These are phyloP conservation scores for Graphilbum fragrans DNA, from an alignment of 2,329 filamentous ascomycete species.

Conservation along the genomic window DNA sequence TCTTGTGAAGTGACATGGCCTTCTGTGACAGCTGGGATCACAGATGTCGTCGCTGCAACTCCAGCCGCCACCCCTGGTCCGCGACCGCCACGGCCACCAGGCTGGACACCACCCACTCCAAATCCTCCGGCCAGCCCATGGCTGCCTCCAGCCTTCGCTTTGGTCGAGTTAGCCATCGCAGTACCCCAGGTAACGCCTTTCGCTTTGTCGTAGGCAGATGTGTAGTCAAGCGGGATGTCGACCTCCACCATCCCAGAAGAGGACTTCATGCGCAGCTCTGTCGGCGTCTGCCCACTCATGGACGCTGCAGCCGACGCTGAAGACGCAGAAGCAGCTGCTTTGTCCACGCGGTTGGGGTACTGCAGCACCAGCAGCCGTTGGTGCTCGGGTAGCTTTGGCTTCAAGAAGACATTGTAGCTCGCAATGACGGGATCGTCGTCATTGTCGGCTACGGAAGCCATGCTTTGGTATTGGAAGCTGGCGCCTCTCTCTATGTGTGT, in stretches of 20 bases:
- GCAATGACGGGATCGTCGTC: constrained; percentile 53
- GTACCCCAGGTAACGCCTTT: constrained; percentile 78
- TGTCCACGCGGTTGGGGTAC: constrained; percentile 65
- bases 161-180: constrained; percentile 50
- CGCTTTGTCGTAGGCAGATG: constrained; percentile 64
- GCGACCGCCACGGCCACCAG: constrained; percentile 14
- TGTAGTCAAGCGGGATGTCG: constrained; percentile 71
- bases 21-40: not conserved
- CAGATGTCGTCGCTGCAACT: constrained; percentile 21
- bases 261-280: constrained; percentile 71
- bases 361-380: constrained; percentile 73
- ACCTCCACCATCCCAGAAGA: constrained; percentile 77
- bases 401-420: constrained; percentile 78
- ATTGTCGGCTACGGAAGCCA: not conserved
- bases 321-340: constrained; percentile 24
- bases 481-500: too few relatives aligned
- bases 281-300: constrained; percentile 37
- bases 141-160: constrained; percentile 49
- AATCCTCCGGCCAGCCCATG: constrained; percentile 65
- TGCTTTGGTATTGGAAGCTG: not conserved
- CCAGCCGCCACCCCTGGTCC: constrained; percentile 25
- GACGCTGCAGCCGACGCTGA: constrained; percentile 6
- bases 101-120: constrained; percentile 39
- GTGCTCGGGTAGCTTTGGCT: constrained; percentile 50
- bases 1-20: constrained; percentile 26